Base-by-base conservation (phyloP, 2,329 filamentous ascomycete species). In the Golovinomyces cichoracearum region DNA sequence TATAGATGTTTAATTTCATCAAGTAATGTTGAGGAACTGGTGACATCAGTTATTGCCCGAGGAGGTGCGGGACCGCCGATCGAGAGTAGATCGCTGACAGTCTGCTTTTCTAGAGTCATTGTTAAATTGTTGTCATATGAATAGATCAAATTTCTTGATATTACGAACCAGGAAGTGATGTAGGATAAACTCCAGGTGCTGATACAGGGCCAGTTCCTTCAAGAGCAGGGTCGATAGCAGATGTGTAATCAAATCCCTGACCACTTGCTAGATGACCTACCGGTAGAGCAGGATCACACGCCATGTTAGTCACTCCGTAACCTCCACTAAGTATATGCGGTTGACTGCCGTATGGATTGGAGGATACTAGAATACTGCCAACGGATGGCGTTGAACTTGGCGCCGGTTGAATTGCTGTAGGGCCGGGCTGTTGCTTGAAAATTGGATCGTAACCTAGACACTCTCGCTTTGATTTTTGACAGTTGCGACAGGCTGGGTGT, bases 401-500 rank as follows among this genome's bases (percentile, higher is more conserved):
- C 12, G 76, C 75, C 19, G 80, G 73, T 61, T 88, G 82, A 53
- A 84, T 80, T 53, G 76, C 73, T 45, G 80, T 71, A 26, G 80
- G 80, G 48, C 76, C 74, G 42, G 60, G 58, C 48, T 78, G 73
- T 55, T 73, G 73, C 64, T 84, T 83, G 67, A 88, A 90, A 58
- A 88, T 83, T 33, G 83, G 82, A 59, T 90, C 83, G 72, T 90
- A 90, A 49, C 83, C 83, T 45, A 85, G 62, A 60, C 83, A 90
- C 58, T 88, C 82, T 59, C 83, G 81, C 65, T 88, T 90, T 56
- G 80, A 85, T 63, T 90, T 90, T 60, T 80, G 78, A 66, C 83
- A 90, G 61, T 90, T 84, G 66, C 84, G 78, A 69, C 90, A 98
- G 51, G 80, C 78, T 21, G 90, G 90, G 64, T 93, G 85, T 52